Evolutionary conservation across 352 stramenopile genomes (phyloP).

Genomic region (Globisporangium sylvaticum): DNA sequence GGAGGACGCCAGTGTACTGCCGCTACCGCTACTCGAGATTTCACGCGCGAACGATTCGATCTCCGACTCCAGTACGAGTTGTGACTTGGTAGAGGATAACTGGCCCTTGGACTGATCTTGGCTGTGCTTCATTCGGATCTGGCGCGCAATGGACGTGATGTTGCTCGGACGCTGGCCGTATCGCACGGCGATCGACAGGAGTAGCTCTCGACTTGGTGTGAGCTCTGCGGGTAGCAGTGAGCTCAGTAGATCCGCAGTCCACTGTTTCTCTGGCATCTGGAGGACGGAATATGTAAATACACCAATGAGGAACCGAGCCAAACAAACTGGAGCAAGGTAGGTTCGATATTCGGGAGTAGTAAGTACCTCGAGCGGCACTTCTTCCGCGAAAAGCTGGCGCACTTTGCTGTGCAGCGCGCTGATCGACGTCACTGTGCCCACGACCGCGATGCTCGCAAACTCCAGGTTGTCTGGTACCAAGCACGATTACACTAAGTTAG

Average conservation of each 20-base stretch:
- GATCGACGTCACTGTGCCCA: slow-evolving; percentile 63
- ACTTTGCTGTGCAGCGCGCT: slow-evolving; percentile 56
- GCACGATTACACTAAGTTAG: neutral
- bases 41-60: slow-evolving; percentile 44
- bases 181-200: slow-evolving; percentile 59
- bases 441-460: slow-evolving; percentile 37
- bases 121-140: slow-evolving; percentile 21
- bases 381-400: slow-evolving; percentile 71
- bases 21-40: slow-evolving; percentile 29
- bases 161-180: slow-evolving; percentile 80
- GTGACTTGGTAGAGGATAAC: neutral
- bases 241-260: slow-evolving; percentile 41
- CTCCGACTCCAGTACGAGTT: slow-evolving; percentile 29
- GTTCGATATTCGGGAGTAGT: neutral
- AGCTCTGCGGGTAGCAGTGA: slow-evolving; percentile 31
- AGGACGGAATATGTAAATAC: neutral
- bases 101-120: neutral
- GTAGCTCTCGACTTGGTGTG: slow-evolving; percentile 7
- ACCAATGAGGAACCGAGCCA: no score
- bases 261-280: slow-evolving; percentile 57
- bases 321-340: neutral
- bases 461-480: slow-evolving; percentile 25
- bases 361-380: slow-evolving; percentile 61
- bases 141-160: slow-evolving; percentile 48
- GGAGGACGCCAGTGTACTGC: slow-evolving; percentile 34